These are phyloP conservation scores for Calonectria crousiana DNA, from an alignment of 2,329 filamentous ascomycete species.

Conservation along the genomic window DNA sequence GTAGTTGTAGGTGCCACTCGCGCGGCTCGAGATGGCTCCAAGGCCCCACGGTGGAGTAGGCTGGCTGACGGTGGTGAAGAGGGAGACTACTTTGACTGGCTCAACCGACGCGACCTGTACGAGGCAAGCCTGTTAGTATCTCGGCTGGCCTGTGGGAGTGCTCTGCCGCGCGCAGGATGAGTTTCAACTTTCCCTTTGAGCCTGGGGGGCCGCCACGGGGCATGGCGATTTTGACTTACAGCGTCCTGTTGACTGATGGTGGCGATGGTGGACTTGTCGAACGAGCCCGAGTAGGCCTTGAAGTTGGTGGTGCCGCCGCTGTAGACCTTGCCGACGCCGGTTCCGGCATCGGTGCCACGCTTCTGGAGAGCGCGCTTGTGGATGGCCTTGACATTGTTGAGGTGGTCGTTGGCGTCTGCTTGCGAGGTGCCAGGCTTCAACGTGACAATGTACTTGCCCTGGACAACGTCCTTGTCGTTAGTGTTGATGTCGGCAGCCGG, in stretches of 20 bases:
- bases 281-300: slow-evolving; percentile 58
- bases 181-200: neutral
- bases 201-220: slow-evolving; percentile 4
- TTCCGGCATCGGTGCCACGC: slow-evolving; percentile 36
- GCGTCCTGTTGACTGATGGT: slow-evolving; percentile 54
- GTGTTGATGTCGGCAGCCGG: slow-evolving; percentile 14
- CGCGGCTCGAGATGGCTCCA: slow-evolving; percentile 57
- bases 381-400: slow-evolving; percentile 48
- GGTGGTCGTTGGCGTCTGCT: slow-evolving; percentile 49
- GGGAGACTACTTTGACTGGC: slow-evolving; percentile 44
- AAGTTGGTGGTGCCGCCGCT: slow-evolving; percentile 45
- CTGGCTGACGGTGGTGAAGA: slow-evolving; percentile 51
- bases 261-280: slow-evolving; percentile 56
- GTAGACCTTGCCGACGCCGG: slow-evolving; percentile 33
- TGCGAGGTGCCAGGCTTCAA: slow-evolving; percentile 52
- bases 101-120: slow-evolving; percentile 50
- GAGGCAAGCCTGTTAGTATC: neutral
- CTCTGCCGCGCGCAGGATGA: neutral
- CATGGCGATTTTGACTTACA: slow-evolving; percentile 44
- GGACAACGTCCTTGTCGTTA: slow-evolving; percentile 40
- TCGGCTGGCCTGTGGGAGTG: neutral
- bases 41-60: slow-evolving; percentile 57
- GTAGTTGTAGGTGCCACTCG: slow-evolving; percentile 51
- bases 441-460: slow-evolving; percentile 60
- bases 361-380: slow-evolving; percentile 49